Conservation (phyloP, 345 rosid species). For the Eucalyptus grandis region DNA sequence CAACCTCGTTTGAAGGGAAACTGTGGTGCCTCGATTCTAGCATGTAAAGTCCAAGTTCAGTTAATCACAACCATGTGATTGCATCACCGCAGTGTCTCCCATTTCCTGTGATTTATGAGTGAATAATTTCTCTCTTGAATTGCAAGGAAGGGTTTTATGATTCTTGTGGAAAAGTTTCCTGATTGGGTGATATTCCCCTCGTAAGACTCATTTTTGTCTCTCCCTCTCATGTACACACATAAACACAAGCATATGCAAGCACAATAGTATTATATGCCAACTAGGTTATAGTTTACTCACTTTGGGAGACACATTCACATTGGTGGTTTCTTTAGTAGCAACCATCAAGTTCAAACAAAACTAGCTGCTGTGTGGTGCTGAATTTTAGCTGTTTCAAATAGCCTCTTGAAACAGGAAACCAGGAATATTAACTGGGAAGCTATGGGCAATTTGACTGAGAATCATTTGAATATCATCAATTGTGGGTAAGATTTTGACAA, state of each 20-base stretch:
- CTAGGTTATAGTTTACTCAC: background rate
- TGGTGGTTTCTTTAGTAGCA: background rate
- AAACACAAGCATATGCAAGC: background rate
- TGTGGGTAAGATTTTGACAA: background rate
- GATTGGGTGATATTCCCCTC: background rate
- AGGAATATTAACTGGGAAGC: background rate
- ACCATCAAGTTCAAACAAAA: background rate
- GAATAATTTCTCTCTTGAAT: slow-evolving; percentile 6
- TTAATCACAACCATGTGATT: slow-evolving; percentile 24
- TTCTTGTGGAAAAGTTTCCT: background rate
- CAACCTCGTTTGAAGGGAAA: background rate
- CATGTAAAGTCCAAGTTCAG: slow-evolving; percentile 24
- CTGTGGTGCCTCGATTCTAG: background rate
- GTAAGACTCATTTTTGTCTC: background rate
- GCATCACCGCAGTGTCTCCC: background rate
- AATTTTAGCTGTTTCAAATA: background rate
- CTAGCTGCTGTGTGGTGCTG: slow-evolving; percentile 4
- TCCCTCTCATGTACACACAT: background rate
- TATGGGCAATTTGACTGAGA: background rate
- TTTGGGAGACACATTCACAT: background rate
- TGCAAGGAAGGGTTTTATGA: background rate
- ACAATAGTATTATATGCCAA: background rate
- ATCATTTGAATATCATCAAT: background rate
- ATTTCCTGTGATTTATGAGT: background rate
- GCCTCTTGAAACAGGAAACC: background rate